A percentile compares a stretch with the other conserved stretches of the same genome.
phyloP scores from a whole-genome alignment of 2,329 filamentous ascomycete genomes.

The Fusarium sp. region DNA sequence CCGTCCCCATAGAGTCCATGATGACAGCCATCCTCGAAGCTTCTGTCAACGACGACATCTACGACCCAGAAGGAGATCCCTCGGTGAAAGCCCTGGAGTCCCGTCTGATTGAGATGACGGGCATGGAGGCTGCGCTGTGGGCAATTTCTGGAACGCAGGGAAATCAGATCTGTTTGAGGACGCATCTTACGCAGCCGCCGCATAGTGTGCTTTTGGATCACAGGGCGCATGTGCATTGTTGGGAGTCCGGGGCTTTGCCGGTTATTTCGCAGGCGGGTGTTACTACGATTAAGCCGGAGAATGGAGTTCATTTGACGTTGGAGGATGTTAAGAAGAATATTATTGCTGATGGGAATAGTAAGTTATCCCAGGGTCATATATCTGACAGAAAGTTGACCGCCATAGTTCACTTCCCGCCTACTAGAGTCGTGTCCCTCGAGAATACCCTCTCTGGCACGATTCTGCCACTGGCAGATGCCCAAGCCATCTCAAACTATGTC shows the following conservation, averaged over 20 bases:
- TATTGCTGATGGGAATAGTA: slow-evolving; percentile 45
- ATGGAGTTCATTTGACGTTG: slow-evolving; percentile 76
- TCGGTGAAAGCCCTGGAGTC: slow-evolving; percentile 43
- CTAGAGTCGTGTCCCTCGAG: slow-evolving; percentile 80
- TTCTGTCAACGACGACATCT: slow-evolving; percentile 46
- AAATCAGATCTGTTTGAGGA: slow-evolving; percentile 46
- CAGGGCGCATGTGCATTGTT: slow-evolving; percentile 78
- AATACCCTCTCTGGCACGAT: slow-evolving; percentile 83
- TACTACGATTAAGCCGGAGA: slow-evolving; percentile 72
- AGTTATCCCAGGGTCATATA: neutral
- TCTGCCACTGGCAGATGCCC: slow-evolving; percentile 76
- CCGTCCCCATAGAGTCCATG: slow-evolving; percentile 43
- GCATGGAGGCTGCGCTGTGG: slow-evolving; percentile 46
- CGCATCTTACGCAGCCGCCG: slow-evolving; percentile 46
- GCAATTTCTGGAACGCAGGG: slow-evolving; percentile 45
- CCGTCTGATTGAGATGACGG: slow-evolving; percentile 39
- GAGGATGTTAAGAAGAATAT: slow-evolving; percentile 70
- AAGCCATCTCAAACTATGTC: slow-evolving; percentile 75
- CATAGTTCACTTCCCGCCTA: slow-evolving; percentile 81
- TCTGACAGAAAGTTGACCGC: slow-evolving; percentile 51
- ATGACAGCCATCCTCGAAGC: slow-evolving; percentile 46
- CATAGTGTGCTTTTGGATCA: slow-evolving; percentile 62
- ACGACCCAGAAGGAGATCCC: slow-evolving; percentile 43
- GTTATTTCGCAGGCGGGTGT: slow-evolving; percentile 75
- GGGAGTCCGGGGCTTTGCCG: slow-evolving; percentile 71